These are phyloP conservation scores for Aquilaria agallochum DNA, from an alignment of 441 rosid genomes.

Conservation along the genomic window DNA sequence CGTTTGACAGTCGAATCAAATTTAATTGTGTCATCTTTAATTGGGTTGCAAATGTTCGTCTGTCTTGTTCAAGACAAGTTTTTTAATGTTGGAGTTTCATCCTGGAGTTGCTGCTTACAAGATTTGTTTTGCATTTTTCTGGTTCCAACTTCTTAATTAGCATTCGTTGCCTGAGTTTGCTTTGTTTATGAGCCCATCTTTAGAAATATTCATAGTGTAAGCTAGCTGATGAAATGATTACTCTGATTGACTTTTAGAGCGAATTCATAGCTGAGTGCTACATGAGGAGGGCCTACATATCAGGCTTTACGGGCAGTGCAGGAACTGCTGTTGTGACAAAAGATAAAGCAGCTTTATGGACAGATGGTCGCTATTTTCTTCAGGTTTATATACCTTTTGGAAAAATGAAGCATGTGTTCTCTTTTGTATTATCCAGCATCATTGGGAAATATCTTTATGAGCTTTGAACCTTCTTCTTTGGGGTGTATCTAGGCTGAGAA, in stretches of 20 bases:
- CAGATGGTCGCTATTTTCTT: slow-evolving; percentile 97
- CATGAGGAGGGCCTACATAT: slow-evolving; percentile 75
- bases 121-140: no score
- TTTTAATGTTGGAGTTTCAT: no score
- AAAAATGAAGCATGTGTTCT: not conserved
- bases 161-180: no score
- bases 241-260: slow-evolving; percentile 46
- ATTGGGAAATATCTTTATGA: not conserved
- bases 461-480: slow-evolving; percentile 4
- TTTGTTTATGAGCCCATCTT: no score
- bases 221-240: no score
- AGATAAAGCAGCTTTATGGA: slow-evolving; percentile 96
- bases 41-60: no score
- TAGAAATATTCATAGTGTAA: no score
- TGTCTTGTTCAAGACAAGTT: no score
- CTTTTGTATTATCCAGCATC: not conserved
- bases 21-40: no score
- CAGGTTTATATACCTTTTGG: slow-evolving; percentile 41
- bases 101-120: no score
- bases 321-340: slow-evolving; percentile 90
- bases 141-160: no score
- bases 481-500: slow-evolving; percentile 67
- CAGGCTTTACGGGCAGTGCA: slow-evolving; percentile 95
- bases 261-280: slow-evolving; percentile 96
- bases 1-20: no score